Evolutionary conservation across 2,329 filamentous ascomycete genomes (phyloP).

Genomic region (Talaromyces verruculosus): DNA sequence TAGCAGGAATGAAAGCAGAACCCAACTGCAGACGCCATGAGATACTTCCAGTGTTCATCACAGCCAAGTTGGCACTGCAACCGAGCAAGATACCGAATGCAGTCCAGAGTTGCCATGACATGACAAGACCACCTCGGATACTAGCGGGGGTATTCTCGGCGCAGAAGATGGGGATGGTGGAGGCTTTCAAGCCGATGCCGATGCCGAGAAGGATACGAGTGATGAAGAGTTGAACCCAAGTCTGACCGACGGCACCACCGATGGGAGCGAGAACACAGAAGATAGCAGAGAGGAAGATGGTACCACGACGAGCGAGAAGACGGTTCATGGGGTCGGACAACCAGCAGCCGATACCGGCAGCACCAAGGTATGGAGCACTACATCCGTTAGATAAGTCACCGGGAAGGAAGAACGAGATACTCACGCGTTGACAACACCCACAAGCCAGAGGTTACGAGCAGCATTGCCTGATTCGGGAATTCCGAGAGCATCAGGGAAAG

Average conservation of each 20-base stretch:
- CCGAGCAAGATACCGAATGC: conserved; percentile 68
- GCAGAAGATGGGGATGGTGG: conserved; percentile 57
- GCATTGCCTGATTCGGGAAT: conserved; percentile 45
- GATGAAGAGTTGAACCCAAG: conserved; percentile 59
- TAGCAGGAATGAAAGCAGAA: conserved; percentile 64
- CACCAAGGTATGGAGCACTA: conserved; percentile 55
- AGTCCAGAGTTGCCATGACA: conserved; percentile 56
- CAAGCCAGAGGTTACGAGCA: conserved; percentile 55
- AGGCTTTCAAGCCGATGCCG: conserved; percentile 62
- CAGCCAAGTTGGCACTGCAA: conserved; percentile 63
- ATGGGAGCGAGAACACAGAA: conserved; percentile 68
- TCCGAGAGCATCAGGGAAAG: conserved; percentile 49
- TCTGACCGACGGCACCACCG: conserved; percentile 62
- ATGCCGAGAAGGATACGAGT: conserved; percentile 59
- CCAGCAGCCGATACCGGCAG: conserved; percentile 61
- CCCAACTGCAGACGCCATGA: conserved; percentile 65
- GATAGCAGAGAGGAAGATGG: conserved; percentile 63
- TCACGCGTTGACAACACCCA: conserved; percentile 64
- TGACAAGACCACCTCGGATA: conserved; percentile 58
- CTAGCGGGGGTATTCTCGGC: conserved; percentile 58
- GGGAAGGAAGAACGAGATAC: conserved; percentile 32
- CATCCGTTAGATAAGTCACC: conserved; percentile 16
- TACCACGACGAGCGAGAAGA: conserved; percentile 59
- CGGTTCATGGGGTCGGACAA: conserved; percentile 65
- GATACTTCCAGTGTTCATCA: conserved; percentile 59